These are phyloP conservation scores for Coemansia sp. DNA, from an alignment of 192 early-diverging fungal species.

Conservation along the genomic window DNA sequence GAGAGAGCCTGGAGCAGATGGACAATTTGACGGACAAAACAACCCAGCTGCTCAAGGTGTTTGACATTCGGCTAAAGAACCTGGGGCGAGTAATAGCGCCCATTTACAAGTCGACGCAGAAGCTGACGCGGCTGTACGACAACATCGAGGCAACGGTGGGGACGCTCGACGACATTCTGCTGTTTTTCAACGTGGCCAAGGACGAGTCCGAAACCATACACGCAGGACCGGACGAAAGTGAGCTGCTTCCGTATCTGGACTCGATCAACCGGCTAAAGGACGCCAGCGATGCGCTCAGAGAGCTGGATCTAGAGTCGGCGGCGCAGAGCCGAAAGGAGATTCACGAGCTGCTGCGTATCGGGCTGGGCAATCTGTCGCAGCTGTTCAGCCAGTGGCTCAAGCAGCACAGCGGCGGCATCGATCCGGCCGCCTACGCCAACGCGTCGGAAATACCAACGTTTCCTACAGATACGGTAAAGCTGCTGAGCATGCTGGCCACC, in stretches of 20 bases:
- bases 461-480: conserved; percentile 50
- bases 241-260: conserved; percentile 54
- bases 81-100: conserved; percentile 50
- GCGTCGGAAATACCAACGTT: conserved; percentile 47
- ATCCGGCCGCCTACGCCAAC: conserved; percentile 49
- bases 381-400: conserved; percentile 56
- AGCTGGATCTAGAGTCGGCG: conserved; percentile 47
- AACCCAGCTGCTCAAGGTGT: conserved; percentile 48
- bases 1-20: conserved; percentile 56
- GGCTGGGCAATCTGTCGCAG: conserved; percentile 53
- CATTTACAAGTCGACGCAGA: conserved; percentile 54
- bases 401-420: conserved; percentile 52
- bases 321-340: conserved; percentile 47
- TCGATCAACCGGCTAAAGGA: conserved; percentile 55
- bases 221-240: conserved; percentile 48
- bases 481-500: conserved; percentile 54
- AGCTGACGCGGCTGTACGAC: conserved; percentile 44
- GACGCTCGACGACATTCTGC: conserved; percentile 49
- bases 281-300: conserved; percentile 47
- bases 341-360: conserved; percentile 45
- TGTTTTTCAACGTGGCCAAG: conserved; percentile 52
- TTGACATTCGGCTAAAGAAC: conserved; percentile 53
- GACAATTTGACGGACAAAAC: conserved; percentile 53
- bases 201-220: conserved; percentile 49
- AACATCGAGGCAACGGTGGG: conserved; percentile 50